Base-by-base conservation (phyloP, 139 green algal species). In the Dunaliella primolecta region DNA sequence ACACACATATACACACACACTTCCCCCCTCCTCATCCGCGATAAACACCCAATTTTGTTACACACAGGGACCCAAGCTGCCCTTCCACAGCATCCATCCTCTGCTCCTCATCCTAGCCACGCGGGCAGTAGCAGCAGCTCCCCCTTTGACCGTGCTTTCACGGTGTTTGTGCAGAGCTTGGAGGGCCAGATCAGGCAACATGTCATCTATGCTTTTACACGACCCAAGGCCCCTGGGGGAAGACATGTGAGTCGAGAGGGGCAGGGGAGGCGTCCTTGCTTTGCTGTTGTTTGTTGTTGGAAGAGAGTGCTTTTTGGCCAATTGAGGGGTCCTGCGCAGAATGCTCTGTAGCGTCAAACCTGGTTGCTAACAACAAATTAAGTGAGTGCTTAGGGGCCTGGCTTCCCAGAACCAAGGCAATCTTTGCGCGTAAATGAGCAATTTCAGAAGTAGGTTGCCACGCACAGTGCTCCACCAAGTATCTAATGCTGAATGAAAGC, bases 141-240 rank as follows among this genome's bases (percentile, higher is more conserved):
- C 3, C 64, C 57, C n/a, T 83, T 87, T 72, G 86, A 88, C 30
- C 25, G 71, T n/a, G 38, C 82, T 27, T 88, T 88, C 33, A 85
- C 75, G n/a, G n/a, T 38, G 57, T 85, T 91, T 71, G 84, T 93
- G 37, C 36, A 74, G n/a, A 36, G 64, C 7, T 71, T 94, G 23
- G 83, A 91, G 71, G 84, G 80, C 25, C 77, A 75, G 33, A 87
- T 92, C 36, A 86, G 88, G 86, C 75, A 85, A 70, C 64, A 84
- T 0, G 80, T 81, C 0, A 81, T 91, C 64, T 79, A 89, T 76
- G 72, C 76, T 34, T 88, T 91, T n/a, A 29, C 83, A 0, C 79
- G 81, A 55, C 82, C 75, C 38, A 30, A 56, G 30, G 72, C 80
- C 20, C 1, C 32, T 20, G 35, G 79, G 46, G 27, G 81, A 37